Evolutionary conservation across 768 basidiomycete genomes (phyloP).

Genomic region (Russula lepida): DNA sequence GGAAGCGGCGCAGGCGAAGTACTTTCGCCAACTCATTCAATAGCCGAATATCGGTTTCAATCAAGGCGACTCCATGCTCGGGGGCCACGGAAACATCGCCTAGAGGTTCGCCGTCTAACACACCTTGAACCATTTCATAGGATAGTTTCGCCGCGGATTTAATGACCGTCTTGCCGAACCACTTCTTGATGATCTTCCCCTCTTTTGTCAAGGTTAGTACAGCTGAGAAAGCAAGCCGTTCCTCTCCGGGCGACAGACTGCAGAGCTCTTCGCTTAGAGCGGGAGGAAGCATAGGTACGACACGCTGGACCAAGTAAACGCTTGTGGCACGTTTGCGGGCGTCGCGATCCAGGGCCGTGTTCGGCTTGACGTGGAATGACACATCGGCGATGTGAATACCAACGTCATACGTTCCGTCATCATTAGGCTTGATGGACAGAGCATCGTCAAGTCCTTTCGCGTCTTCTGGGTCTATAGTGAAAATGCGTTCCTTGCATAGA

Average conservation of each 20-base stretch:
- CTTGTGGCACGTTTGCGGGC: slow-evolving; percentile 95
- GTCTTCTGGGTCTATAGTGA: slow-evolving; percentile 85
- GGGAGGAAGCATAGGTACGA: slow-evolving; percentile 95
- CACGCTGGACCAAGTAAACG: slow-evolving; percentile 93
- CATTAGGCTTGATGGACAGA: slow-evolving; percentile 77
- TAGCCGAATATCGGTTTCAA: slow-evolving; percentile 68
- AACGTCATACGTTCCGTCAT: slow-evolving; percentile 87
- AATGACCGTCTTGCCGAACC: slow-evolving; percentile 90
- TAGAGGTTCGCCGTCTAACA: slow-evolving; percentile 66
- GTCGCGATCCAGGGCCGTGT: slow-evolving; percentile 96
- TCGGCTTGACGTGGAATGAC: slow-evolving; percentile 88
- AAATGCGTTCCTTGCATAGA: slow-evolving; percentile 73
- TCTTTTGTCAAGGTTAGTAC: slow-evolving; percentile 81
- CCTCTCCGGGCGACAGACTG: slow-evolving; percentile 79
- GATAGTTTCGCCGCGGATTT: slow-evolving; percentile 82
- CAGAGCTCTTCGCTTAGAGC: slow-evolving; percentile 89
- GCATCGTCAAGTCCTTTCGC: slow-evolving; percentile 96
- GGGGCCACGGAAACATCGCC: slow-evolving; percentile 43
- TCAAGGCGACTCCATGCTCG: slow-evolving; percentile 49
- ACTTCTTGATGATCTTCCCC: slow-evolving; percentile 74
- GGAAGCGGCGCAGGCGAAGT: slow-evolving; percentile 62
- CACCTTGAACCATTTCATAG: slow-evolving; percentile 73
- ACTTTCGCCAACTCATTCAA: slow-evolving; percentile 65
- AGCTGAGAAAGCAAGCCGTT: slow-evolving; percentile 86
- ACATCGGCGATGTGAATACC: slow-evolving; percentile 97